Evolutionary conservation across 495 filamentous ascomycete genomes (phyloP).

Genomic region (Trichoderma orchidacearum): DNA sequence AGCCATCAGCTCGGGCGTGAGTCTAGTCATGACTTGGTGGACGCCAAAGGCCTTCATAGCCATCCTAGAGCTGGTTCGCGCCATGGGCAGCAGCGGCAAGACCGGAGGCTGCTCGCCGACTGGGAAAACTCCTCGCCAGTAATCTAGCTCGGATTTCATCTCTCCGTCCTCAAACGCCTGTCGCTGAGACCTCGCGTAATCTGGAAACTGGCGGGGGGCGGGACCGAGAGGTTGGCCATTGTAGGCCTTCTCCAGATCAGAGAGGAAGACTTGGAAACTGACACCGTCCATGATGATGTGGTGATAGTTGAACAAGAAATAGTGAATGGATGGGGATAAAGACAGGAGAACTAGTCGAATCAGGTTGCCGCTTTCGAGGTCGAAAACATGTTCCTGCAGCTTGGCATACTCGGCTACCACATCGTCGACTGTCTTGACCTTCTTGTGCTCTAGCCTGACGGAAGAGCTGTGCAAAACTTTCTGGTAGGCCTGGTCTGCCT

Average conservation of each 20-base stretch:
- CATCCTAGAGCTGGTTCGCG: no score
- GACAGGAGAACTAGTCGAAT: constrained; percentile 9
- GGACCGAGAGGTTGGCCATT: neutral
- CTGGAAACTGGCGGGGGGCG: constrained; percentile 15
- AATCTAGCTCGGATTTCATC: no score
- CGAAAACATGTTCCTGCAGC: constrained; percentile 7
- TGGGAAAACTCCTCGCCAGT: no score
- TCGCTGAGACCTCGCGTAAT: neutral
- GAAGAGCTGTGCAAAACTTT: no score
- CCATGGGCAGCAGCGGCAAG: no score
- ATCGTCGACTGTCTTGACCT: neutral
- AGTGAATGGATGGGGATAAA: constrained; percentile 1
- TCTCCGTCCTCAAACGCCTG: neutral
- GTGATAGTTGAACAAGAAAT: constrained; percentile 13
- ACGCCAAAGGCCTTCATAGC: no score
- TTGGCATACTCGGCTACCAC: neutral
- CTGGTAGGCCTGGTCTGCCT: neutral
- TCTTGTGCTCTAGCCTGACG: constrained; percentile 5
- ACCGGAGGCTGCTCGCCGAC: no score
- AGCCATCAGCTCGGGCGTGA: neutral
- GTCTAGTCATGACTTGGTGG: neutral
- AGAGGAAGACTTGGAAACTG: constrained; percentile 5
- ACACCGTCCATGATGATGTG: constrained; percentile 18
- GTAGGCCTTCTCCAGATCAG: neutral
- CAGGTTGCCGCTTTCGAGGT: constrained; percentile 6